Evolutionary conservation across 1,284 basidiomycete genomes (phyloP).

Genomic region (Ceratobasidium sp.): DNA sequence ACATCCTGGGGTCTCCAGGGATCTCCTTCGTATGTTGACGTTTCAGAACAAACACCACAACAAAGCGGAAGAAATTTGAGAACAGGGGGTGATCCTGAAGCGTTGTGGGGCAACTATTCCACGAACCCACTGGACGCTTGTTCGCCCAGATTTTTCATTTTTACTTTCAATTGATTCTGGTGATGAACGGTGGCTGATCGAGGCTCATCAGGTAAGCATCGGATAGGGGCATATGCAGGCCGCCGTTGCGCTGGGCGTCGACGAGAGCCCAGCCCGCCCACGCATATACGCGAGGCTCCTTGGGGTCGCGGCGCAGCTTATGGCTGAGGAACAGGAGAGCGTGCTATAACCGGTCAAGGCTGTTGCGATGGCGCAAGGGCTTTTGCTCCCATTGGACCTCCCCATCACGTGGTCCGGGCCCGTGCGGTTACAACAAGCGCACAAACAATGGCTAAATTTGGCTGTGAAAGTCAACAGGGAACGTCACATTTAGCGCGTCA

Average conservation of each 20-base stretch:
- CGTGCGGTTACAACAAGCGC: slow-evolving; percentile 11
- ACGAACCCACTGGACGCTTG: neutral
- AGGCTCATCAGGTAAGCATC: slow-evolving; percentile 4
- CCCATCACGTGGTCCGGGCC: neutral
- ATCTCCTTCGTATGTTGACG: slow-evolving; percentile 30
- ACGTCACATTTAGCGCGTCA: slow-evolving; percentile 21
- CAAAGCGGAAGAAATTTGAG: slow-evolving; percentile 35
- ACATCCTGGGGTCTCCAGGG: slow-evolving; percentile 26
- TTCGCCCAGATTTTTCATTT: neutral
- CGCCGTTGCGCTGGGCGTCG: neutral
- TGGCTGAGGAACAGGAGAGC: slow-evolving; percentile 26
- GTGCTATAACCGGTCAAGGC: slow-evolving; percentile 4
- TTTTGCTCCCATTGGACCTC: slow-evolving; percentile 14
- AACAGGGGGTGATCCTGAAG: slow-evolving; percentile 36
- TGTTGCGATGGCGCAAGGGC: slow-evolving; percentile 33
- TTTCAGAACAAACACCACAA: slow-evolving; percentile 35
- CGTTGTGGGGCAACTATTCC: slow-evolving; percentile 4
- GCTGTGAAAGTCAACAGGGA: slow-evolving; percentile 19
- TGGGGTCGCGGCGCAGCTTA: slow-evolving; percentile 20
- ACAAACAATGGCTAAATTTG: too few relatives aligned
- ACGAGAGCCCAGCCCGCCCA: neutral
- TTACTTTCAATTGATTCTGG: slow-evolving; percentile 1
- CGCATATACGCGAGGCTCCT: slow-evolving; percentile 17
- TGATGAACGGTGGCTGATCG: neutral
- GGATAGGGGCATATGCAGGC: neutral